These are phyloP conservation scores for Globisporangium cystogenes DNA, from an alignment of 352 stramenopile genomes.

Conservation along the genomic window DNA sequence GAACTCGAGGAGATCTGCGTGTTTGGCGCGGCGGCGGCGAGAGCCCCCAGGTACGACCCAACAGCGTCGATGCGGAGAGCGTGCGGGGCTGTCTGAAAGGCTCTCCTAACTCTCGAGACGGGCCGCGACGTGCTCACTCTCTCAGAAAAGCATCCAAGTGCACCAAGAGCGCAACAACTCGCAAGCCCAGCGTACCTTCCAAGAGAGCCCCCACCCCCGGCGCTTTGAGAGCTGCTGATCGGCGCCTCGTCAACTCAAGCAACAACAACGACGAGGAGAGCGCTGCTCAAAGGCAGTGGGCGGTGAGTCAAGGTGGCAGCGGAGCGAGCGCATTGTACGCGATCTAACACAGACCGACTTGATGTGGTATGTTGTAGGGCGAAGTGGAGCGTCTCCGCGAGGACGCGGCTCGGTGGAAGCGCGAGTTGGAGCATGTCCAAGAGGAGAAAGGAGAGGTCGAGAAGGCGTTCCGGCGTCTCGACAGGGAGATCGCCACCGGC, in stretches of 20 bases:
- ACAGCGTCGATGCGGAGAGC: too few species aligned
- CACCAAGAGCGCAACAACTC: neutral
- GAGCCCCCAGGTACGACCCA: conserved; percentile 13
- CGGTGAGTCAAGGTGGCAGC: conserved; percentile 15
- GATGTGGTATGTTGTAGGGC: neutral
- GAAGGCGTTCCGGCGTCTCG: conserved; percentile 41
- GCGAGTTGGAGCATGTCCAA: conserved; percentile 28
- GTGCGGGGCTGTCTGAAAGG: neutral
- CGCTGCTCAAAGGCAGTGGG: conserved; percentile 9
- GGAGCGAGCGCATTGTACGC: too few species aligned
- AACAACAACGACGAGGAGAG: conserved; percentile 28
- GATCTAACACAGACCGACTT: neutral
- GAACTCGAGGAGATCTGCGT: conserved; percentile 19
- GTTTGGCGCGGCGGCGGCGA: conserved; percentile 20
- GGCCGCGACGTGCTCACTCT: neutral
- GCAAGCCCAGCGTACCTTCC: neutral
- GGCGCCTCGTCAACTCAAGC: conserved; percentile 4
- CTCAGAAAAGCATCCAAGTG: conserved; percentile 5
- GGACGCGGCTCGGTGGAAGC: conserved; percentile 16
- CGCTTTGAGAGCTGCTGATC: neutral
- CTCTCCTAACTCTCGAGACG: too few species aligned
- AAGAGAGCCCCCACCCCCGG: conserved; percentile 1
- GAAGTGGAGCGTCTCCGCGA: conserved; percentile 25
- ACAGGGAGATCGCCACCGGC: conserved; percentile 43
- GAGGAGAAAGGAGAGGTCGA: conserved; percentile 40